phyloP scores from a whole-genome alignment of 176 grass and related monocot genomes.

The Triticum monococcum region DNA sequence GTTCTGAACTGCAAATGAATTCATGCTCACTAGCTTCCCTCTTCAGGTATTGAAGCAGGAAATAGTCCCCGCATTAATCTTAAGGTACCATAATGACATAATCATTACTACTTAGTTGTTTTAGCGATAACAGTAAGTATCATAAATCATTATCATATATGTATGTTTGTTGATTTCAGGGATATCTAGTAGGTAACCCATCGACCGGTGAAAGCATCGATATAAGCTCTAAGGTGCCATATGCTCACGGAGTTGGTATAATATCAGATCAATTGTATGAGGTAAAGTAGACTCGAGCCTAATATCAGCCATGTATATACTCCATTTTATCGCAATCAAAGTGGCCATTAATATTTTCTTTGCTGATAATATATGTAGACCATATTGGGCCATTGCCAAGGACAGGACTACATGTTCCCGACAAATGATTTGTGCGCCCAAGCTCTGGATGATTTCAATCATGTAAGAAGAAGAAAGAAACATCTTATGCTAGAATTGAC shows the following conservation, averaged over 20 bases:
- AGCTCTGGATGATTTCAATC: constrained; percentile 34
- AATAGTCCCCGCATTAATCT: constrained; percentile 1
- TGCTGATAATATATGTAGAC: not conserved
- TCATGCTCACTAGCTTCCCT: not conserved
- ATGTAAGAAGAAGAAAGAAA: constrained; percentile 24
- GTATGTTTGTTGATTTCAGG: constrained; percentile 3
- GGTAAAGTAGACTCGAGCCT: constrained; percentile 20
- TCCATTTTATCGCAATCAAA: not conserved
- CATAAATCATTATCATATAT: not conserved
- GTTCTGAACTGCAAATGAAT: not conserved
- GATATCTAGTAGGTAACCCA: constrained; percentile 55
- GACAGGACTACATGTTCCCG: constrained; percentile 37
- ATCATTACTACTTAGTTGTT: not conserved
- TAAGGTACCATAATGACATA: not conserved
- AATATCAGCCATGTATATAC: not conserved
- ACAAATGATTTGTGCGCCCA: constrained; percentile 24
- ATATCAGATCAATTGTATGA: constrained; percentile 62
- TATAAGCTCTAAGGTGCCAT: constrained; percentile 36
- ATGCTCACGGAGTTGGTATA: constrained; percentile 53
- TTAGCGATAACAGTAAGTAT: not conserved
- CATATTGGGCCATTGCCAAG: constrained; percentile 32
- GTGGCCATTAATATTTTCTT: not conserved
- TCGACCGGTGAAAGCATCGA: constrained; percentile 35
- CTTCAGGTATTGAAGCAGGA: constrained; percentile 38
- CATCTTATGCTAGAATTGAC: not conserved